Conservation (phyloP, 495 filamentous ascomycete species). For the Poronia punctata region DNA sequence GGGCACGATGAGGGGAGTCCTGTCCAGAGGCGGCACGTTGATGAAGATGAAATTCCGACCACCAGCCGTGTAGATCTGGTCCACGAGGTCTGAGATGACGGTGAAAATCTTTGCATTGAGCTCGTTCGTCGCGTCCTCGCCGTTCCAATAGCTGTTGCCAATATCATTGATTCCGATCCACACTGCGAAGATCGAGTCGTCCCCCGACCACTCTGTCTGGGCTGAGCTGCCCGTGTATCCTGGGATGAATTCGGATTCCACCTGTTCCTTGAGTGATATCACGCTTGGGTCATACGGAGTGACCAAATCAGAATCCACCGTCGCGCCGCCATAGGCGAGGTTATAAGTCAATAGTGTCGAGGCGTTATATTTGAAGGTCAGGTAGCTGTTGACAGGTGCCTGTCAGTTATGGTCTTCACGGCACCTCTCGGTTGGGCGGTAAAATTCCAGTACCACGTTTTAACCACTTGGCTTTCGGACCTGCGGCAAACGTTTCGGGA, state of each 20-base stretch:
- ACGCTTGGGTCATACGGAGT: conserved; percentile 43
- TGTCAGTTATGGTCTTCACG: background rate
- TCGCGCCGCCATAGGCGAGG: conserved; percentile 63
- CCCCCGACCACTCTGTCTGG: conserved; percentile 45
- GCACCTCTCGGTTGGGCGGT: too few species aligned
- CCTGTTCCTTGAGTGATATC: conserved; percentile 52
- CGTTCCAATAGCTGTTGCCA: conserved; percentile 53
- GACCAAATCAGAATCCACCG: conserved; percentile 55
- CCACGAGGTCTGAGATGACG: conserved; percentile 47
- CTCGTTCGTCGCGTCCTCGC: conserved; percentile 21
- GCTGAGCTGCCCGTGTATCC: conserved; percentile 36
- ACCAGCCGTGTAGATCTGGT: conserved; percentile 55
- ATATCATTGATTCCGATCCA: conserved; percentile 83
- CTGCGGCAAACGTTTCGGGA: background rate
- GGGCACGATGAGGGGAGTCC: conserved; percentile 47
- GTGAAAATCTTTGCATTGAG: conserved; percentile 51
- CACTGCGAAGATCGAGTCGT: conserved; percentile 56
- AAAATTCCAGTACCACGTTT: too few species aligned
- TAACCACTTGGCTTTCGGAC: too few species aligned
- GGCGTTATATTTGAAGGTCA: conserved; percentile 55
- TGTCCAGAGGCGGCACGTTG: conserved; percentile 66
- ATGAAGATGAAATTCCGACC: conserved; percentile 71
- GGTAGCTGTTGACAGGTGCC: conserved; percentile 33
- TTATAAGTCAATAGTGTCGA: conserved; percentile 58
- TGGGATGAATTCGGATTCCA: conserved; percentile 40